Evolutionary conservation across 352 stramenopile species (phyloP).

Genomic region (Lagenidium giganteum): DNA sequence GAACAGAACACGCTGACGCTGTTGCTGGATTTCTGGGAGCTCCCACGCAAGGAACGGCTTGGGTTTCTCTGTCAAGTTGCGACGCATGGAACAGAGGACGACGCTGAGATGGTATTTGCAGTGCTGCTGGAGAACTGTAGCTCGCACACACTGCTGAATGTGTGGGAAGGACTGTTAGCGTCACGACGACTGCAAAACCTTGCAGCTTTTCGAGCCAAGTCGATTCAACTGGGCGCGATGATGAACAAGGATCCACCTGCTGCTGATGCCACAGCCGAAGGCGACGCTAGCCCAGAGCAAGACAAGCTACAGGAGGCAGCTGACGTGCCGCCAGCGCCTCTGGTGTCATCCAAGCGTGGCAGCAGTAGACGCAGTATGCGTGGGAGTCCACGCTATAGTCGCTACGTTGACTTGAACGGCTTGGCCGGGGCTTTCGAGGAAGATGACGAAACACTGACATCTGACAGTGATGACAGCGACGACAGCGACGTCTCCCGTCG

Average conservation of each 20-base stretch:
- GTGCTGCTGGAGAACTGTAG: conserved; percentile 48
- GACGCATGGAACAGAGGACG: conserved; percentile 43
- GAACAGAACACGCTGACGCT: conserved; percentile 54
- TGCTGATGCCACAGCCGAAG: background rate
- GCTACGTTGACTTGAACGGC: conserved; percentile 41
- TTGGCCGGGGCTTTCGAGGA: conserved; percentile 53
- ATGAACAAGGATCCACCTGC: conserved; percentile 12
- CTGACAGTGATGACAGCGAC: conserved; percentile 2
- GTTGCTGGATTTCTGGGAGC: conserved; percentile 61
- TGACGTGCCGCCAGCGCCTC: no score
- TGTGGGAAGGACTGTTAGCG: conserved; percentile 52
- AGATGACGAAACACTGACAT: no score
- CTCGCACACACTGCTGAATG: conserved; percentile 29
- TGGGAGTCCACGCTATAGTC: background rate
- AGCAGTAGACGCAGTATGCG: background rate
- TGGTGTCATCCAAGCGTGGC: background rate
- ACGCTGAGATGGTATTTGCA: conserved; percentile 35
- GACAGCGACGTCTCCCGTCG: conserved; percentile 23
- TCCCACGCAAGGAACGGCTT: conserved; percentile 48
- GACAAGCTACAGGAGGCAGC: no score
- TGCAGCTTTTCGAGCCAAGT: no score
- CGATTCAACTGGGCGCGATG: background rate
- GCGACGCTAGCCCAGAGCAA: no score
- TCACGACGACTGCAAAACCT: no score
- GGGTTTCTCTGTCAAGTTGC: conserved; percentile 70